Base-by-base conservation (phyloP, 495 filamentous ascomycete species). In the Hypoxylon crocopeplum region DNA sequence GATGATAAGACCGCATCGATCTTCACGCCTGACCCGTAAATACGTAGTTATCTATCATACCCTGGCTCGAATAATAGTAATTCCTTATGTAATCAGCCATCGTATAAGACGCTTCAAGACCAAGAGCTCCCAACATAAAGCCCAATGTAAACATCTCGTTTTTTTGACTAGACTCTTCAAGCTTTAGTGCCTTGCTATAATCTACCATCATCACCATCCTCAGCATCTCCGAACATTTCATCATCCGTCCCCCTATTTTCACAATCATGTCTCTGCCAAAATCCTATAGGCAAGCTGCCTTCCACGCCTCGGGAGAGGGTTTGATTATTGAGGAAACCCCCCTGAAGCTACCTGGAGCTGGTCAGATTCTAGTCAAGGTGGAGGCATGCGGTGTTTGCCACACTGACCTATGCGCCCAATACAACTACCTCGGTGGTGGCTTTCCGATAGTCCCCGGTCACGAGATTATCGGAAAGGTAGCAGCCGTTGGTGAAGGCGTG, bases 381-480 rank as follows among this genome's bases (percentile, higher is more conserved):
- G 66, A 76, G 25, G 75, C 77, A n/a, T 75, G 70, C 33, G 75
- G 77, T n/a, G 69, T 77, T 6, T 77, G 75, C 36, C 64, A 57
- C 49, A 76, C 71, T 3, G 76, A 79, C 40, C 36, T 53, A 11
- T 56, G 56, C 30, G 69, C 71, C 1, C 75, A 77, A 32, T 34
- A 66, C 10, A 66, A 73, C 45, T 47, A 51, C 5, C 36, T 76
- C 27, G 71, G 66, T 7, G 73, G 68, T 0, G 67, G 70, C n/a
- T 82, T 81, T 37, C 81, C 46, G 10, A 15, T 48, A 22, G 60
- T 69, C 4, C 79, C 79, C 0, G 79, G 79, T 11, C 80, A 83
- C 59, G 80, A 83, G 53, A 69, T 83, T 29, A 78, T 82, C 45
- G 79, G 79, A 15, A 55, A 66, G 7, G 75, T 83, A 1, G 80